Base-by-base conservation (phyloP, 192 early-diverging fungal species). In the Linnemannia hyalina region DNA sequence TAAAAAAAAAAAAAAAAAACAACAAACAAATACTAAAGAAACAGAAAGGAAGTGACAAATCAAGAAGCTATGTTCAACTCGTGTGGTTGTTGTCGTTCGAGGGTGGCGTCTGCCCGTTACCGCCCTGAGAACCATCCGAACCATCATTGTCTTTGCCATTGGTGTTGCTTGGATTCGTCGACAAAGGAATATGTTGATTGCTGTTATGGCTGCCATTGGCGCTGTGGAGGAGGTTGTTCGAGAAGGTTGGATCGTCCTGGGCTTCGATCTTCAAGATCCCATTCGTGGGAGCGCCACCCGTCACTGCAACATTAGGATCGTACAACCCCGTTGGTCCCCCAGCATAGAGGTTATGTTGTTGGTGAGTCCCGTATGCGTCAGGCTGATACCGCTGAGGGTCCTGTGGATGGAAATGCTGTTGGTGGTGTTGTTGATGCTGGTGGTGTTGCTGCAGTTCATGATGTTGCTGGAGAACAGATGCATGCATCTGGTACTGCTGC, bases 401-500 rank as follows among this genome's bases (percentile, higher is more conserved):
- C 70, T 80, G 80, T 23, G 23, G 69, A 46, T 74, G 71, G 16
- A 47, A 69, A 16, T 57, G 80, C 49, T 46, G 69, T 74, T 74
- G 71, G 16, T 44, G 68, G 2, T 42, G 52, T 23, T 70, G 70
- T 46, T 76, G 70, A 55, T 76, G 76, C 10, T 69, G 60, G 38
- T 68, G 76, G 23, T 78, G 75, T 26, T 42, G 38, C 18, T 78
- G 63, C 38, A 65, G 44, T 10, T 70, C 42, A 7, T 70, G 26
- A 6, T 75, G 68, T 23, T 57, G 63, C 9, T 65, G 70, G 23
- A 76, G 32, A 16, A 54, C 23, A 16, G 23, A 71, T 26, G 46
- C 49, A 40, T 76, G 82, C 38, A 77, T 77, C 60, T 73, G 77
- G 63, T 83, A 72, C 54, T 82, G 69, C 57, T 82, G 81, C 49